Evolutionary conservation across 805 yeast genomes (phyloP), one percentile per base, ranked within the genome.

Genomic region (Kregervanrija delftensis): DNA sequence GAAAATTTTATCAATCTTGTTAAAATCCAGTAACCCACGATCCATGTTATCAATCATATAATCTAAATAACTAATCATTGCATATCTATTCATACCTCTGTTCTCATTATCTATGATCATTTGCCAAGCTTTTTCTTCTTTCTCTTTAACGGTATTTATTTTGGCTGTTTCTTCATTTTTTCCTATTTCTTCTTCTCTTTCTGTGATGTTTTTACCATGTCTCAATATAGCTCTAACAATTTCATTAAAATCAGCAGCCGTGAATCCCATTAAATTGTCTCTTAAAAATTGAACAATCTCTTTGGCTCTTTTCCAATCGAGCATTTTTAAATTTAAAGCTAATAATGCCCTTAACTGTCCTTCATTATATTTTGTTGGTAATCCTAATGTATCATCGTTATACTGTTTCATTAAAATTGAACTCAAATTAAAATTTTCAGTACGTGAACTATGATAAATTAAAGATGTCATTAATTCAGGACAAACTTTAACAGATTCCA

Each of bases 381-480:
- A 39, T 3, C 58, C 60, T 12, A 52, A 42, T 13, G 58, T 54
- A 0, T 34, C 39, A 45, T 55, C 59, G 40, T 44, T 50, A 42
- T 53, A 63, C 39, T 54, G 65, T 31, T 39, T 49, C 51, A 50
- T 48, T 12, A 65, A 46, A 14, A 65, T 44, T 5, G 54, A 46
- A 12, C 61, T 53, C 8, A 65, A 47, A 10, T 53, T 46, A 30
- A 51, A 49, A 40, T 64, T 57, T 11, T 46, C 40, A 1, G 58
- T 54, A 31, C 65, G 46, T 1, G 61, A 44, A 39, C 64, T 53
- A 48, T 66, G 64, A 17, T 52, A 44, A 5, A 64, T 37, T 30
- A 66, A 45, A 1, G 67, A 49, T 8, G 58, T 49, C 68, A 65
- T 63, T 35, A 66, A 50, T 14, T 51, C 51, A 1, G 70, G 69